phyloP scores from a whole-genome alignment of 1,139 yeast species.

The Lodderomyces theae region DNA sequence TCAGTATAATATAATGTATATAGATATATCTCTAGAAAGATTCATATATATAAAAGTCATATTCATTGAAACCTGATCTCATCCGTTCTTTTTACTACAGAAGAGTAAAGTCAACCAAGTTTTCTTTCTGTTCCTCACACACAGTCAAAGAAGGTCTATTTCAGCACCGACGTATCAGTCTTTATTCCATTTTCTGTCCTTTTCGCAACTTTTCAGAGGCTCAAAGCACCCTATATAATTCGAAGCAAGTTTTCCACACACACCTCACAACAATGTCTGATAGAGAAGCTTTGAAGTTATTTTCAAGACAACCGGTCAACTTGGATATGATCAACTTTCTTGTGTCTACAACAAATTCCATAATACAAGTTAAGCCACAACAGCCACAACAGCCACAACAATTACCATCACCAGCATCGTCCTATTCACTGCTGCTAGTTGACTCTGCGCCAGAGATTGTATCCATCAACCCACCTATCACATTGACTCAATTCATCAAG shows the following conservation, averaged over 20 bases:
- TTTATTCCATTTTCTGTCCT: neutral
- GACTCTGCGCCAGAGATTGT: conserved; percentile 1
- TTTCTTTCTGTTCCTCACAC: too few species aligned
- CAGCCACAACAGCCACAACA: conserved; percentile 15
- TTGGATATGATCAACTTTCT: conserved; percentile 78
- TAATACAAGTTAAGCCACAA: conserved; percentile 54
- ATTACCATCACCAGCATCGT: conserved; percentile 1
- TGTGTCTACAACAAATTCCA: conserved; percentile 76
- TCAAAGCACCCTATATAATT: neutral
- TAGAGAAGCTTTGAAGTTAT: conserved; percentile 64
- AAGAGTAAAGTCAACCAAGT: too few species aligned
- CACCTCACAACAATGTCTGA: conserved; percentile 34
- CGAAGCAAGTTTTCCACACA: too few species aligned
- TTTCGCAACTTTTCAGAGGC: neutral
- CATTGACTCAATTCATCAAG: conserved; percentile 63
- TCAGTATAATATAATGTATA: neutral
- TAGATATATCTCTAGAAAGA: neutral
- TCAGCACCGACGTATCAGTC: too few species aligned
- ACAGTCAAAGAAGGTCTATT: neutral
- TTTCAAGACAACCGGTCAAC: conserved; percentile 73
- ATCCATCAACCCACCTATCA: conserved; percentile 18
- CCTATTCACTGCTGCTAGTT: neutral
- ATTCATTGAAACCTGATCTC: too few species aligned
- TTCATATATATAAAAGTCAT: neutral
- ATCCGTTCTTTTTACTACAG: neutral